Conservation (phyloP, 495 filamentous ascomycete genomes). For the Talaromyces wortmannii region DNA sequence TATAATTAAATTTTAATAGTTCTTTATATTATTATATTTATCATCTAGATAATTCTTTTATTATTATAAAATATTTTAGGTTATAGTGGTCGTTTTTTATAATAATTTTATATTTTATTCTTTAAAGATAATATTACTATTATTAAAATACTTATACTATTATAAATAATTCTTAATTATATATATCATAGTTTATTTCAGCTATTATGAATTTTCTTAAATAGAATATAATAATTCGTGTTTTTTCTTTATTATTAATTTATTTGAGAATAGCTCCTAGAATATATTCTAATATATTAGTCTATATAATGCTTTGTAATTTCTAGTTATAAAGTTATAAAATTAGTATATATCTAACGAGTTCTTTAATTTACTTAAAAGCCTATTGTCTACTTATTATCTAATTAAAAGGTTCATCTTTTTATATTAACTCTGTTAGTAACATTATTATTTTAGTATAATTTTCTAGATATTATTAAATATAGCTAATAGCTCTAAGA, state of each 20-base stretch:
- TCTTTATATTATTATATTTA: constrained; percentile 8
- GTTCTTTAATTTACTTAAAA: constrained; percentile 7
- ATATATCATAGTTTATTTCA: constrained; percentile 15
- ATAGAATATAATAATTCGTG: constrained; percentile 10
- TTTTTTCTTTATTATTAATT: neutral
- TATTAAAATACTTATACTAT: no score
- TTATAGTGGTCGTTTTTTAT: constrained; percentile 14
- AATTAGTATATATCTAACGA: neutral
- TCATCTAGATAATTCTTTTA: constrained; percentile 9
- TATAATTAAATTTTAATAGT: constrained; percentile 7
- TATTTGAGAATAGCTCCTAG: neutral
- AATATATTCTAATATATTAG: neutral
- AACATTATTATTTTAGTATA: neutral
- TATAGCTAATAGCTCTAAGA: constrained; percentile 8
- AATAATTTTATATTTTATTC: constrained; percentile 2
- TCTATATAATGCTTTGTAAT: neutral
- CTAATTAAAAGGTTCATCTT: constrained; percentile 6
- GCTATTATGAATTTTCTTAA: constrained; percentile 14
- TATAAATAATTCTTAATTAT: no score
- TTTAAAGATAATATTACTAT: constrained; percentile 10
- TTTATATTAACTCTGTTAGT: constrained; percentile 4
- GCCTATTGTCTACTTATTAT: neutral
- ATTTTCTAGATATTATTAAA: constrained; percentile 5
- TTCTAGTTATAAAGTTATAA: neutral
- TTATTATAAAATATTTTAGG: constrained; percentile 11